Evolutionary conservation across 352 stramenopile species (phyloP).

Genomic region (Globisporangium canariense): DNA sequence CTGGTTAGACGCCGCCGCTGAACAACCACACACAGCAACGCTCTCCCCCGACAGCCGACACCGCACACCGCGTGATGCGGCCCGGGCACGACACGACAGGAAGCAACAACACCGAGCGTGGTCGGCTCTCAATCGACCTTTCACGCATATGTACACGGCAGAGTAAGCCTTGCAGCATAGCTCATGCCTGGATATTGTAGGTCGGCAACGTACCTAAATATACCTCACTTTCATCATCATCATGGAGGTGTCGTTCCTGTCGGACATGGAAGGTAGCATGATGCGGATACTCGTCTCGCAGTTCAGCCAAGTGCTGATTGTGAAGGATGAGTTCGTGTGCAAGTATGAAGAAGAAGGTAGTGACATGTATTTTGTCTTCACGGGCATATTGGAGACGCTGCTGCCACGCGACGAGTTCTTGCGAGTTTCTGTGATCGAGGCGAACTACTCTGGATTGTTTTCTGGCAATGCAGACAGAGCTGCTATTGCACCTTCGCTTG

Average conservation of each 20-base stretch:
- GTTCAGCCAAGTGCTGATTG: constrained; percentile 59
- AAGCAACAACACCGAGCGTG: too few relatives aligned
- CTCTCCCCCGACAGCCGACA: too few relatives aligned
- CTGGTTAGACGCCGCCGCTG: too few relatives aligned
- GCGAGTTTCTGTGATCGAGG: constrained; percentile 23
- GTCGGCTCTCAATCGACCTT: too few relatives aligned
- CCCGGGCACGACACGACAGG: too few relatives aligned
- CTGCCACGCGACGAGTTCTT: constrained; percentile 37
- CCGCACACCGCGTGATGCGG: too few relatives aligned
- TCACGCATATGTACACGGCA: too few relatives aligned
- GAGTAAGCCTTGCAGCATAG: too few relatives aligned
- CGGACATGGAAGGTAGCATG: constrained; percentile 47
- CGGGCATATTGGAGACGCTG: constrained; percentile 45
- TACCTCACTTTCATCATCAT: too few relatives aligned
- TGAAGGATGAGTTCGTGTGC: constrained; percentile 65
- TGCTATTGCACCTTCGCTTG: background rate
- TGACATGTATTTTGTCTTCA: constrained; percentile 81
- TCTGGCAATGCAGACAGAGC: constrained; percentile 1
- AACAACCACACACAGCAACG: too few relatives aligned
- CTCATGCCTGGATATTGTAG: too few relatives aligned
- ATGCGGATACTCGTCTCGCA: constrained; percentile 69
- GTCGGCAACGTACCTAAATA: too few relatives aligned
- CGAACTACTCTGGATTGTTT: constrained; percentile 16
- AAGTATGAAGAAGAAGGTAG: constrained; percentile 54
- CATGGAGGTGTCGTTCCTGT: constrained; percentile 63